These are phyloP conservation scores for Penstemon eatonii DNA, from an alignment of 257 asterid genomes.

Conservation along the genomic window DNA sequence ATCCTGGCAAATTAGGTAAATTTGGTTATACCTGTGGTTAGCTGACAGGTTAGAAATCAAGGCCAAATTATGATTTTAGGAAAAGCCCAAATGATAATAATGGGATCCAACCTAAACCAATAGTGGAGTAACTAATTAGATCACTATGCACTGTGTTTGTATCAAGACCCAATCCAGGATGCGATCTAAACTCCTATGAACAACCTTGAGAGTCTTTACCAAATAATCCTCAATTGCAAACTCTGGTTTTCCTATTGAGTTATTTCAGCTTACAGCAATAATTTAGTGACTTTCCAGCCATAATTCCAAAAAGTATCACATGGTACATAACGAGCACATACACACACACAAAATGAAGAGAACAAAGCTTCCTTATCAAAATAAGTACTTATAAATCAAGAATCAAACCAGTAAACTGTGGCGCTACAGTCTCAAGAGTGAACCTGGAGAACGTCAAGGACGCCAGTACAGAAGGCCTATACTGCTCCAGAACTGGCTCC, in stretches of 20 bases:
- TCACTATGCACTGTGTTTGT: conserved; percentile 13
- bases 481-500: conserved; percentile 93
- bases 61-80: conserved; percentile 13
- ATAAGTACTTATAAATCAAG: conserved; percentile 11
- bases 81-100: conserved; percentile 8
- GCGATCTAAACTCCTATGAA: conserved; percentile 15
- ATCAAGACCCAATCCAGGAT: conserved; percentile 17
- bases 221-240: neutral
- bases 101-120: conserved; percentile 9
- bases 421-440: conserved; percentile 96
- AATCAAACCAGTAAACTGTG: conserved; percentile 90
- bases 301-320: neutral
- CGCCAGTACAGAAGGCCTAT: conserved; percentile 79
- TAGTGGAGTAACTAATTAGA: conserved; percentile 25
- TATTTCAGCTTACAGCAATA: conserved; percentile 20
- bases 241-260: neutral
- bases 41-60: conserved; percentile 7
- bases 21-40: neutral
- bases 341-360: neutral
- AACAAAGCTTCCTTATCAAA: neutral
- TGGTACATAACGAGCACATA: neutral
- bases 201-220: neutral
- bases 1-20: neutral
- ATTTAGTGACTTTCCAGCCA: conserved; percentile 10
- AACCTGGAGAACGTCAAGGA: conserved; percentile 85